Evolutionary conservation across 73 alveolate genomes (phyloP).

Genomic region (Paramecium pentaurelia): DNA sequence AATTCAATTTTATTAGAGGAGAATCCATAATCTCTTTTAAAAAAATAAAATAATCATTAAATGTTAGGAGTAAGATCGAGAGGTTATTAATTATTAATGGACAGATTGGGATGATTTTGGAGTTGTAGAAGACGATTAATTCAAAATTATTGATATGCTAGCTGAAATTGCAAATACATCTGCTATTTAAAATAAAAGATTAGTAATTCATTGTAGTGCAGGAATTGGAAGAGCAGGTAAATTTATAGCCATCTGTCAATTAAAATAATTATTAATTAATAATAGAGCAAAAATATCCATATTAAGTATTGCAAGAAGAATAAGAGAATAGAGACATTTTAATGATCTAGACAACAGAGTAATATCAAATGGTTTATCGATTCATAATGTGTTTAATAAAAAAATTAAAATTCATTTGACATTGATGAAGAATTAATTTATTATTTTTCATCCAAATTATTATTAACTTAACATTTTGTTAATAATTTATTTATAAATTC

Average conservation of each 20-base stretch:
- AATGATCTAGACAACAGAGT: conserved; percentile 74
- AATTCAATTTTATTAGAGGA: neutral
- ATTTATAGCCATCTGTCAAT: conserved; percentile 69
- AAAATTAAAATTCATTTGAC: neutral
- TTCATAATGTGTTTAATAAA: conserved; percentile 5
- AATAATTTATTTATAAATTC: too few species aligned
- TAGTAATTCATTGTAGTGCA: conserved; percentile 89
- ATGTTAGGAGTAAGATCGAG: neutral
- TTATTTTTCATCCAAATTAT: neutral
- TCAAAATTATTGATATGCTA: conserved; percentile 66
- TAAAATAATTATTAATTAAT: neutral
- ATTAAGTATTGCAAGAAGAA: conserved; percentile 79
- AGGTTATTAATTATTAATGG: conserved; percentile 71
- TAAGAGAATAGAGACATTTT: conserved; percentile 83
- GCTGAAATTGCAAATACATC: conserved; percentile 11
- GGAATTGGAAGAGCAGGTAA: conserved; percentile 95
- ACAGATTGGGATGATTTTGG: conserved; percentile 90
- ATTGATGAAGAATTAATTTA: neutral
- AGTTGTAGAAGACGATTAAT: conserved; percentile 67
- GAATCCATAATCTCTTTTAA: neutral
- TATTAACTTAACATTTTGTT: too few species aligned
- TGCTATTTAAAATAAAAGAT: conserved; percentile 42
- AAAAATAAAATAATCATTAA: neutral
- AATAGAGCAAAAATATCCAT: conserved; percentile 57
- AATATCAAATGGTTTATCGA: conserved; percentile 77